Base-by-base conservation (phyloP, 2,329 filamentous ascomycete species). In the Nannizziopsis arthrosporioides region DNA sequence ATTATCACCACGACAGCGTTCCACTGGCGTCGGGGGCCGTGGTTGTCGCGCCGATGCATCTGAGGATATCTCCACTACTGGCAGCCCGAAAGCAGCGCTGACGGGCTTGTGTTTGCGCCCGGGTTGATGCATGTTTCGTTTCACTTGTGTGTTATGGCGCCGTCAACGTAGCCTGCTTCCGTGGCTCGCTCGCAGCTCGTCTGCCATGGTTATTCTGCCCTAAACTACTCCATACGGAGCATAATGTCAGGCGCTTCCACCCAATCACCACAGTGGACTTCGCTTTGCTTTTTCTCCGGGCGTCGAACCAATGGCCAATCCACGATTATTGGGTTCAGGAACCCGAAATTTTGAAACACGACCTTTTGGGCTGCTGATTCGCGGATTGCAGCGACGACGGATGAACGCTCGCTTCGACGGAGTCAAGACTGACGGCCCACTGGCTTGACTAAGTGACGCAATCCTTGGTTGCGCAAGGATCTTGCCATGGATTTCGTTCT, bases 91-190 rank as follows among this genome's bases (percentile, higher is more conserved):
- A 27, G 22, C 22, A 27, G 22, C n/a, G n/a, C 22, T 27, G 22
- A 27, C 7, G 22, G 22, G 22, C 22, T 3, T 27, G 22, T 27
- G 22, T 27, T 27, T 27, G 22, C 22, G 22, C 22, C 22, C 22
- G 22, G 22, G 4, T 27, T 27, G 22, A 27, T 27, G 22, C 22
- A 27, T 3, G 22, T 27, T 27, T 27, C 22, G 22, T 27, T 27
- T 27, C 22, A 27, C 22, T 27, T 27, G 4, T n/a, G n/a, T n/a
- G n/a, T n/a, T n/a, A n/a, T 27, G 22, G 22, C 22, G 22, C 22
- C 22, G 7, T 27, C 22, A 27, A 27, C 22, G 22, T 27, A 27
- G 22, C 70, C 68, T 0, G 59, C 59, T 2, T 53, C 57, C 8
- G 47, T 44, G 10, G 42, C 14, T 18, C 42, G 22, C 22, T 27